A percentile compares a stretch with the other conserved stretches of the same genome.
Evolutionary conservation across 163 green algal genomes (phyloP).

Genomic region (Volvox carteri): DNA sequence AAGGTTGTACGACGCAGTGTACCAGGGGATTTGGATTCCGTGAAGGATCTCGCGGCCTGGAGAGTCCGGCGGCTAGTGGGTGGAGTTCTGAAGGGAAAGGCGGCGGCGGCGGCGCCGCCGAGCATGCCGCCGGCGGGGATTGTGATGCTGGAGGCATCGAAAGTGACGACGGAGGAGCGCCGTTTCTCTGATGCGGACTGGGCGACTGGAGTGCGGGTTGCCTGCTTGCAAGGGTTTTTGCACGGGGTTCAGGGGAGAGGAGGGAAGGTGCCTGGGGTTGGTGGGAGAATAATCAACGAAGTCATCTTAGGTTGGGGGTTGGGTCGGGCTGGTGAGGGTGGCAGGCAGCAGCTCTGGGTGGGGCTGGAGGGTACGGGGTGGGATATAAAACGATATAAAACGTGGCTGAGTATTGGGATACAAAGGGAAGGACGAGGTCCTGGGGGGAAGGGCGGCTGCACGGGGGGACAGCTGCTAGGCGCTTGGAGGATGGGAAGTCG

Average conservation of each 20-base stretch:
- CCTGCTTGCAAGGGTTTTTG: not conserved
- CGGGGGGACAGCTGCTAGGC: too few relatives aligned
- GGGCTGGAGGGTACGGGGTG: too few relatives aligned
- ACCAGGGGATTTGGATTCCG: not conserved
- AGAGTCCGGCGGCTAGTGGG: not conserved
- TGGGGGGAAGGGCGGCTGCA: too few relatives aligned
- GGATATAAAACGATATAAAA: too few relatives aligned
- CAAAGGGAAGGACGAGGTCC: too few relatives aligned
- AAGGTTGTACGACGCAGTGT: not conserved
- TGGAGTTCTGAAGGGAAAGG: not conserved
- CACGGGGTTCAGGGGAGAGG: too few relatives aligned
- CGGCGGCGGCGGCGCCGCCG: too few relatives aligned
- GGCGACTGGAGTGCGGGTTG: not conserved
- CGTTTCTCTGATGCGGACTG: not conserved
- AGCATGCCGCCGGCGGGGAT: not conserved
- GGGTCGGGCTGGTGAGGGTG: too few relatives aligned
- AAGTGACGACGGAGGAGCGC: slow-evolving; percentile 29
- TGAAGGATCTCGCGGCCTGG: not conserved
- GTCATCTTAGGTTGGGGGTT: not conserved
- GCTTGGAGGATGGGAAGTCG: too few relatives aligned
- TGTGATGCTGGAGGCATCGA: not conserved
- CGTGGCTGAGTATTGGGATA: too few relatives aligned
- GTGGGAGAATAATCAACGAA: not conserved
- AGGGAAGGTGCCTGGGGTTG: not conserved
- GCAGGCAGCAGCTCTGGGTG: too few relatives aligned